Base-by-base conservation (phyloP, 106 monocot species). In the Dendrobium officinale region DNA sequence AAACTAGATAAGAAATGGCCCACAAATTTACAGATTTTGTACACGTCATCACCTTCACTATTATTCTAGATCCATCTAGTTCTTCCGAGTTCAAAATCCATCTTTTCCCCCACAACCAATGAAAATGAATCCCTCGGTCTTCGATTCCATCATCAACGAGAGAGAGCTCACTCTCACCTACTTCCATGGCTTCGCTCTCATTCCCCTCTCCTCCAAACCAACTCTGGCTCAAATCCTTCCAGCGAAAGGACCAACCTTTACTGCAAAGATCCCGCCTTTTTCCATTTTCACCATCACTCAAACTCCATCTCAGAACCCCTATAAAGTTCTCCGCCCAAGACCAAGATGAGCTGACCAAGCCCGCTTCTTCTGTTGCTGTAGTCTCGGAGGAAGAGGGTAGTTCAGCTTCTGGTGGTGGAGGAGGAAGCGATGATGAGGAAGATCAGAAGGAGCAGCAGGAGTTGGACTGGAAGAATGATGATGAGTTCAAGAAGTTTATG, bases 401-500 rank as follows among this genome's bases (percentile, higher is more conserved):
- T 43, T 75, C 44, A 4, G 43, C 18, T 42, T 19, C 41, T 16
- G 1, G 68, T 20, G 68, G 78, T 37, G 20, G 77, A 7, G 55
- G 75, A 77, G 27, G 75, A 61, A n/a, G 54, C 24, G 78, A 77
- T 42, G 77, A 70, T 59, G 73, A 79, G 40, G 79, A 82, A 31
- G 72, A 40, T 27, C 77, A 73, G 84, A 70, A 80, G 75, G 48
- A 75, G 64, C n/a, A 87, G 76, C 89, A 88, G 77, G 95, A 95
- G 42, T 78, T 86, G 77, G 95, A 95, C 58, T 95, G 95, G 95
- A 95, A 91, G 81, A 55, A 83, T 37, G 95, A 95, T 55, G 95
- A 95, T 66, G 95, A 92, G 85, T 95, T 95, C 81, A 92, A 92
- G 87, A 92, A 80, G 76, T 95, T 92, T 80, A 95, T 95, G 95